Evolutionary conservation across 2,329 filamentous ascomycete species (phyloP), one percentile per base, ranked within the genome.

Genomic region (Fusarium luffae): DNA sequence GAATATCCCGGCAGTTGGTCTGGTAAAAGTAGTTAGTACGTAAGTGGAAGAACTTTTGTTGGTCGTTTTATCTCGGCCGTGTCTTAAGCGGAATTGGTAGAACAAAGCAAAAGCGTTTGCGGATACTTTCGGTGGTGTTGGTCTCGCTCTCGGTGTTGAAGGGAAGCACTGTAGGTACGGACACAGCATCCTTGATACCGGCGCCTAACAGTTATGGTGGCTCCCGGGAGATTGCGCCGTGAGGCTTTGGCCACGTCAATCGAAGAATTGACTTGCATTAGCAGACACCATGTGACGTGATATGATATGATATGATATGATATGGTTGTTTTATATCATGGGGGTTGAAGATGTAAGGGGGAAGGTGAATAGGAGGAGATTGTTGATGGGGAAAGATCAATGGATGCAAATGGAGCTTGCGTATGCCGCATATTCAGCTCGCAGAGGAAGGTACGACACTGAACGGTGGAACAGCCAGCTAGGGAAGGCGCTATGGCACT

Each of bases 321-420:
- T 23, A 32, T 37, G 34, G 18, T 37, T 37, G 34, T n/a, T 40
- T 18, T 21, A 16, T 23, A 32, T 23, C 16, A 54, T 25, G 30
- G 12, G 21, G 41, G 8, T 30, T 23, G 37, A 40, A 28, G 27
- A 32, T 27, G 30, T 44, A 37, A 37, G 34, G 43, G 49, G 42
- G 34, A 51, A 52, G 10, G 37, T 32, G 47, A 40, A 34, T 41
- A 66, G 42, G 61, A 54, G 54, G 61, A 66, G 18, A 66, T 66
- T 65, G 47, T 54, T 59, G 19, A 65, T 47, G 52, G 46, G 40
- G 41, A 43, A 56, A 27, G 41, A 30, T 30, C 28, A 30, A 30
- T 30, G 28, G 12, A 19, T 30, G 42, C 44, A 19, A 27, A 37
- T 37, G 34, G 34, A 37, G 34, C 34, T 37, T 32, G 51, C 25